A percentile compares a stretch with the other conserved stretches of the same genome.
phyloP scores from a whole-genome alignment of 164 flowering plant genomes.

The Chimonanthus praecox region DNA sequence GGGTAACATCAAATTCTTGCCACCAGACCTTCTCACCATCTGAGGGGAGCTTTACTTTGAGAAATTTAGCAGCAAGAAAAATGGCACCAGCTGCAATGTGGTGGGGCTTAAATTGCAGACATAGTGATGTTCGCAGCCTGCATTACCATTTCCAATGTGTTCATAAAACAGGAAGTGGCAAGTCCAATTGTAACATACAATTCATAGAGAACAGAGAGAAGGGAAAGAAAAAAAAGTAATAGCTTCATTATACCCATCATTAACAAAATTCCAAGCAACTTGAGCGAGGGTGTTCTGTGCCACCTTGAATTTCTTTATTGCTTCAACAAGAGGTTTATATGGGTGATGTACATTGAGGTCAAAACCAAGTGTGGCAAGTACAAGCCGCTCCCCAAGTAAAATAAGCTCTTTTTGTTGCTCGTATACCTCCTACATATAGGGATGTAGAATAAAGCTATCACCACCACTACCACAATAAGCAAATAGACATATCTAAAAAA shows the following conservation, averaged over 20 bases:
- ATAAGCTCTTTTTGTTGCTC: conserved; percentile 75
- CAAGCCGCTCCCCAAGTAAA: conserved; percentile 72
- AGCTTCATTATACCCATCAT: conserved; percentile 63
- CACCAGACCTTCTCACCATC: conserved; percentile 91
- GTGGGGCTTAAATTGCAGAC: conserved; percentile 85
- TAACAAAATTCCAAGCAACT: conserved; percentile 90
- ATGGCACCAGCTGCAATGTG: conserved; percentile 90
- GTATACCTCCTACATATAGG: conserved; percentile 60
- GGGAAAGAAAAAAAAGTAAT: conserved; percentile 5
- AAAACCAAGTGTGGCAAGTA: conserved; percentile 82
- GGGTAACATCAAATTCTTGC: conserved; percentile 92
- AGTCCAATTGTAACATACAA: not conserved
- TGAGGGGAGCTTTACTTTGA: conserved; percentile 76
- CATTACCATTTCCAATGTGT: conserved; percentile 32
- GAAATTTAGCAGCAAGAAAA: conserved; percentile 86
- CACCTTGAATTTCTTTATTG: conserved; percentile 80
- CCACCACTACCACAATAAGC: not conserved
- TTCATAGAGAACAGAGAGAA: not conserved
- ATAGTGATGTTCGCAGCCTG: conserved; percentile 86
- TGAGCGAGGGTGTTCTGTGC: conserved; percentile 80
- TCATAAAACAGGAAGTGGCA: not conserved
- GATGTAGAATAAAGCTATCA: conserved; percentile 4
- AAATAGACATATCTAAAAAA: not conserved
- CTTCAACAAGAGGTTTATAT: conserved; percentile 79
- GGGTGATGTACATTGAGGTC: conserved; percentile 82